Percentiles rank a stretch among this genome's conserved stretches.
Evolutionary conservation across 2,329 filamentous ascomycete genomes (phyloP).

Genomic region (Davidsoniella virescens): DNA sequence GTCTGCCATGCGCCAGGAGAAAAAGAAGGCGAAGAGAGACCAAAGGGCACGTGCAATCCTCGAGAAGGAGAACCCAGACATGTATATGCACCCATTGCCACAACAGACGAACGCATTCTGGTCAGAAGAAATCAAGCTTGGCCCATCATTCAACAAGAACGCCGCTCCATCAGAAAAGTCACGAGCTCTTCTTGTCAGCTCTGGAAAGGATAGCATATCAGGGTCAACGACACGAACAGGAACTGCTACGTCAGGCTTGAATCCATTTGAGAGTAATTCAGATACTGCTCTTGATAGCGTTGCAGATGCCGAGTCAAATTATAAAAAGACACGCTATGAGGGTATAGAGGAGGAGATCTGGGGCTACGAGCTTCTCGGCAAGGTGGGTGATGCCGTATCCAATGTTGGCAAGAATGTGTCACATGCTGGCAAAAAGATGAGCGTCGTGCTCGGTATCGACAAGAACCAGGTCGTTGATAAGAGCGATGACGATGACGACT

Average conservation of each 20-base stretch:
- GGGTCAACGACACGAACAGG: constrained; percentile 19
- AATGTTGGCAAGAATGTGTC: constrained; percentile 21
- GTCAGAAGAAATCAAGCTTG: constrained; percentile 71
- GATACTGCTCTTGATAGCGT: constrained; percentile 11
- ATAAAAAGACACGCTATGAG: constrained; percentile 49
- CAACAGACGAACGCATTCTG: constrained; percentile 82
- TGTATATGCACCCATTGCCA: constrained; percentile 65
- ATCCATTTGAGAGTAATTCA: constrained; percentile 11
- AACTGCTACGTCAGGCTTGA: constrained; percentile 48
- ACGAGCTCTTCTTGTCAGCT: constrained; percentile 5
- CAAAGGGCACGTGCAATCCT: constrained; percentile 47
- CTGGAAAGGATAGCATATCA: constrained; percentile 11
- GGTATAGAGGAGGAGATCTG: constrained; percentile 78
- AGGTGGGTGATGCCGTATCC: constrained; percentile 16
- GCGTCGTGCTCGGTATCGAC: constrained; percentile 35
- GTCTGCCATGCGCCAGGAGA: constrained; percentile 51
- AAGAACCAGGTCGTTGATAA: constrained; percentile 33
- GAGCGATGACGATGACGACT: constrained; percentile 44
- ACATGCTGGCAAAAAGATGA: constrained; percentile 37
- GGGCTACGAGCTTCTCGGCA: constrained; percentile 37
- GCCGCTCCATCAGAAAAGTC: constrained; percentile 18
- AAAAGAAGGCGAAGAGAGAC: constrained; percentile 52
- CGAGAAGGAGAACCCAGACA: constrained; percentile 52
- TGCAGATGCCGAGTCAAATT: constrained; percentile 9
- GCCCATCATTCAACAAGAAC: constrained; percentile 57